These are phyloP conservation scores for Lecanicillium sp. DNA, from an alignment of 2,329 filamentous ascomycete species.

Conservation along the genomic window DNA sequence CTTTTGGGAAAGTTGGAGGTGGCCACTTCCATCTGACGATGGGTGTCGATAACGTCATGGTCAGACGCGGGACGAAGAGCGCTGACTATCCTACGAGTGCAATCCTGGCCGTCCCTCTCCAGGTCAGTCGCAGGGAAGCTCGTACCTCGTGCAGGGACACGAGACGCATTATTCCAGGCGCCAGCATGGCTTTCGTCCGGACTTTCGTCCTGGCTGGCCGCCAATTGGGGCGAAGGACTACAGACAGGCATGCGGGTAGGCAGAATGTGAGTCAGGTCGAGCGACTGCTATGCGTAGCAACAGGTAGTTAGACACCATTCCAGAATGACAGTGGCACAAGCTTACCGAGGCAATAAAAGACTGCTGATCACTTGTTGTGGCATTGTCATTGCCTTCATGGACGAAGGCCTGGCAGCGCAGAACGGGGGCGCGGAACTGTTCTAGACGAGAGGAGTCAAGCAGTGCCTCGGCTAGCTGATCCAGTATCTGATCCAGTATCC, in stretches of 20 bases:
- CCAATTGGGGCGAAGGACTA: background rate
- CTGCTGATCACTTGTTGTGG: background rate
- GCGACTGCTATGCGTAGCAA: background rate
- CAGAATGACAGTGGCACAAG: background rate
- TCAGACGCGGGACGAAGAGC: background rate
- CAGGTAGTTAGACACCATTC: background rate
- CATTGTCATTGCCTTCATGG: background rate
- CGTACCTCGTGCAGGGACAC: no score
- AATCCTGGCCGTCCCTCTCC: no score
- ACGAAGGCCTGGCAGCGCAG: background rate
- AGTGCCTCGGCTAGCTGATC: background rate
- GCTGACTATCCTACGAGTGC: background rate
- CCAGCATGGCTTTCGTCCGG: no score
- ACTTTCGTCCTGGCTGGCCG: background rate
- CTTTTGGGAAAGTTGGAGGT: constrained; percentile 20
- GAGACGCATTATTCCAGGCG: no score
- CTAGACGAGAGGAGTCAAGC: background rate
- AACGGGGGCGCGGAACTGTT: background rate
- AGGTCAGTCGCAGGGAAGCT: no score
- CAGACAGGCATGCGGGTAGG: background rate
- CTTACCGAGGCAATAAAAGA: background rate
- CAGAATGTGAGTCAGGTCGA: background rate
- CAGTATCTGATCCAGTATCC: background rate
- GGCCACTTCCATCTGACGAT: constrained; percentile 22
- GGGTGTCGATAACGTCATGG: constrained; percentile 13